A percentile compares a stretch with the other conserved stretches of the same genome.
These are phyloP conservation scores for Mycosphaerella sp. DNA, from an alignment of 2,329 filamentous ascomycete species.

Conservation along the genomic window DNA sequence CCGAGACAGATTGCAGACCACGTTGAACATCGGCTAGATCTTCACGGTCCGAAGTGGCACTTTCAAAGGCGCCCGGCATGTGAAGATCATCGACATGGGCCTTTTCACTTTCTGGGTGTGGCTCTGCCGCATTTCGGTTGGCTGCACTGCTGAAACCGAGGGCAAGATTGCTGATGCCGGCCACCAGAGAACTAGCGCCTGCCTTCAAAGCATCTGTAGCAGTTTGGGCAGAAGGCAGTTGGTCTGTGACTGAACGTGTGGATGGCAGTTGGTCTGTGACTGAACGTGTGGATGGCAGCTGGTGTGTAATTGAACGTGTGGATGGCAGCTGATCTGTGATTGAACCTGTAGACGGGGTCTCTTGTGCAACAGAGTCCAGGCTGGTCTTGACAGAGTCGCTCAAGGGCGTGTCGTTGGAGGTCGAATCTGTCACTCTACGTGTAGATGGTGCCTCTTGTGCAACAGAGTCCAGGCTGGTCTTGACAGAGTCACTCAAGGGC, in stretches of 20 bases:
- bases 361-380: constrained; percentile 5
- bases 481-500: constrained; percentile 1
- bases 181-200: constrained; percentile 9
- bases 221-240: constrained; percentile 12
- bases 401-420: neutral
- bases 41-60: constrained; percentile 2
- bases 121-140: neutral
- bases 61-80: constrained; percentile 12
- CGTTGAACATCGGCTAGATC: constrained; percentile 1
- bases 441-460: constrained; percentile 6
- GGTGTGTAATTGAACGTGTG: neutral
- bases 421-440: constrained; percentile 5
- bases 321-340: neutral
- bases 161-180: constrained; percentile 11
- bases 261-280: constrained; percentile 2
- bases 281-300: constrained; percentile 3
- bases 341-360: constrained; percentile 5
- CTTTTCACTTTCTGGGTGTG: constrained; percentile 13
- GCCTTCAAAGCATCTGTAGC: constrained; percentile 7
- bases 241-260: constrained; percentile 10
- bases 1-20: constrained; percentile 4
- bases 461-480: constrained; percentile 10
- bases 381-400: constrained; percentile 9
- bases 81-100: constrained; percentile 11
- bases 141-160: constrained; percentile 2